Conservation (phyloP, 768 basidiomycete genomes). For the Chalciporus piperatus region DNA sequence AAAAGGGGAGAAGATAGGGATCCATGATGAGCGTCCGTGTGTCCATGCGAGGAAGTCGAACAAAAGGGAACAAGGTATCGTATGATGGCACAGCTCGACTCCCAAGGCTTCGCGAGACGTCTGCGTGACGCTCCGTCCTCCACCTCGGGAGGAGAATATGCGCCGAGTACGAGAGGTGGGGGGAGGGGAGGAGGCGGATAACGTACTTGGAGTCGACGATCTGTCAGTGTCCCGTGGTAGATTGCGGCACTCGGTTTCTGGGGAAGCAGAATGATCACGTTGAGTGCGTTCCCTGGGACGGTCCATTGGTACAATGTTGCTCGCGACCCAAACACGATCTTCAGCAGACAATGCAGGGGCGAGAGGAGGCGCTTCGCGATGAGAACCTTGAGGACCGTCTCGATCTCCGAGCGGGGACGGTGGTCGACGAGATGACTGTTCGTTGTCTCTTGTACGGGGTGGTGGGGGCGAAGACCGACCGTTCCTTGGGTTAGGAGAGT, state of each 20-base stretch:
- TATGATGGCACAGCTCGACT: constrained; percentile 36
- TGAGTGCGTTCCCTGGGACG: constrained; percentile 25
- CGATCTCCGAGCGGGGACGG: constrained; percentile 26
- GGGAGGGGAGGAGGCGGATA: constrained; percentile 42
- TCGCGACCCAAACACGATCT: constrained; percentile 27
- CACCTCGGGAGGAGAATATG: constrained; percentile 38
- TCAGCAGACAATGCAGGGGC: constrained; percentile 12
- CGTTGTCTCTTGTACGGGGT: constrained; percentile 23
- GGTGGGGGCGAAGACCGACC: constrained; percentile 23
- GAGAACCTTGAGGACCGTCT: constrained; percentile 16
- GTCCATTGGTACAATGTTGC: constrained; percentile 10
- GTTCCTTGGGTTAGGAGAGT: constrained; percentile 23
- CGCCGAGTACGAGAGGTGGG: constrained; percentile 35
- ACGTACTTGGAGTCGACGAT: constrained; percentile 44
- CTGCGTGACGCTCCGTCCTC: constrained; percentile 32
- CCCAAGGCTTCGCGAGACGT: constrained; percentile 47
- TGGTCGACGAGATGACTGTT: constrained; percentile 22
- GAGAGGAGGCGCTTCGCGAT: constrained; percentile 20
- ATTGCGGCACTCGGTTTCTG: constrained; percentile 21
- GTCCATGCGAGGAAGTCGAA: constrained; percentile 41
- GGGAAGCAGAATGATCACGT: constrained; percentile 20
- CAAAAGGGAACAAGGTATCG: constrained; percentile 31
- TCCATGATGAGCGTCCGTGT: constrained; percentile 42
- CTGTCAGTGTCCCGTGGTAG: constrained; percentile 29
- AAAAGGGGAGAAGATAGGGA: constrained; percentile 31